These are phyloP conservation scores for Musa troglodytarum DNA, from an alignment of 176 grass and related monocot genomes.

Conservation along the genomic window DNA sequence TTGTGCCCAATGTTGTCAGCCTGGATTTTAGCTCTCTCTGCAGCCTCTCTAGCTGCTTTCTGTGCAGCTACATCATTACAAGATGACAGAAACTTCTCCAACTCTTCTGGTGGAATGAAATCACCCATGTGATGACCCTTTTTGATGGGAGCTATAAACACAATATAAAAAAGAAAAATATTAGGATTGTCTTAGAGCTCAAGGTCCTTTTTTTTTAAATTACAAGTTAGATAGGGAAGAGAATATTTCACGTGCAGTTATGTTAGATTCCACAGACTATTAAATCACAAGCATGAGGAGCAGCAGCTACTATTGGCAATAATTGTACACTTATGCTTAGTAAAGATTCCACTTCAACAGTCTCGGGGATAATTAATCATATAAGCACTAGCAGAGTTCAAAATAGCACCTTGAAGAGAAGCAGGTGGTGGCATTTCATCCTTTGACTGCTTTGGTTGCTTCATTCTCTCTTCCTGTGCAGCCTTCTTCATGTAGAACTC, in stretches of 20 bases:
- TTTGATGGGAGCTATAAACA: constrained; percentile 32
- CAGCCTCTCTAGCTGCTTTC: constrained; percentile 65
- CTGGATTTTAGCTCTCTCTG: constrained; percentile 93
- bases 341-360: background rate
- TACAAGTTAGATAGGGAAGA: background rate
- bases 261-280: background rate
- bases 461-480: constrained; percentile 76
- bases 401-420: constrained; percentile 62
- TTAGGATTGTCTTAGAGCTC: constrained; percentile 10
- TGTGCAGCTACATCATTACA: constrained; percentile 76
- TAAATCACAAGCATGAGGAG: background rate
- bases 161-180: constrained; percentile 11
- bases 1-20: constrained; percentile 97
- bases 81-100: constrained; percentile 71
- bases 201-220: background rate
- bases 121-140: constrained; percentile 99
- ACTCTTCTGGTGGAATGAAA: constrained; percentile 81
- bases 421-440: constrained; percentile 98
- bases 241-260: background rate
- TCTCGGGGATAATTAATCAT: background rate
- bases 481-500: constrained; percentile 96
- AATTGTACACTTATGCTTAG: background rate
- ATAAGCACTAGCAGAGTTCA: background rate
- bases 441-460: constrained; percentile 59
- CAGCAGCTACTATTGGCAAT: background rate